Base-by-base conservation (phyloP, 2,329 filamentous ascomycete species). In the Arthrobotrys entomopaga region DNA sequence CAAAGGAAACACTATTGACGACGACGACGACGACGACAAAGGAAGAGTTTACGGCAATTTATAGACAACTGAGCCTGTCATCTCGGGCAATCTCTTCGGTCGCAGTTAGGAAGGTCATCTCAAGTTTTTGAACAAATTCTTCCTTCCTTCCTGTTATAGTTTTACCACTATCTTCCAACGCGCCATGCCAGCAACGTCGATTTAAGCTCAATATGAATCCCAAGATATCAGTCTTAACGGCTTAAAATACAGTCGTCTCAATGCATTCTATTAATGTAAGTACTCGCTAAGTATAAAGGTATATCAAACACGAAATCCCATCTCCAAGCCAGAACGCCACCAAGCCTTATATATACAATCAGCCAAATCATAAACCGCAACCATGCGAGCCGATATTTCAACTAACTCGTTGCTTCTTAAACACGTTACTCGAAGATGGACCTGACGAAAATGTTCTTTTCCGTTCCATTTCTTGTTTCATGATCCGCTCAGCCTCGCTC, bases 401-500 rank as follows among this genome's bases (percentile, higher is more conserved):
- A 8, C 34, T 67, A 0, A 78, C 71, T 16, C 76, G 69, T 59
- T 76, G 77, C 20, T 77, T 76, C 65, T 79, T 79, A 34, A 77
- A 72, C n/a, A 53, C 63, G 20, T 70, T 76, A 29, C 63, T 66
- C 3, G 70, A 59, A 13, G 61, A 61, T 11, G 72, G 72, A 8
- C 67, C 75, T 6, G 54, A 54, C 8, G 84, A 85, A 54, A 87
- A 83, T 38, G 84, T 82, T 65, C 89, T 84, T 80, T 92, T 93
- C 76, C 86, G 85, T 78, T 92, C 90, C 81, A 92, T 85, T 79
- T 93, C 91, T 78, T 91, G 90, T 81, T 90, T 91, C 93, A 96
- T 97, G 79, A 95, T 96, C 61, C 90, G 86, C 82, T 94, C 92
- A 2, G 89, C 90, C 80, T 96, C 92, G 79, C 91, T 94, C 87